Conservation (phyloP, 73 alveolate genomes). For the Tetrahymena elliotti region DNA sequence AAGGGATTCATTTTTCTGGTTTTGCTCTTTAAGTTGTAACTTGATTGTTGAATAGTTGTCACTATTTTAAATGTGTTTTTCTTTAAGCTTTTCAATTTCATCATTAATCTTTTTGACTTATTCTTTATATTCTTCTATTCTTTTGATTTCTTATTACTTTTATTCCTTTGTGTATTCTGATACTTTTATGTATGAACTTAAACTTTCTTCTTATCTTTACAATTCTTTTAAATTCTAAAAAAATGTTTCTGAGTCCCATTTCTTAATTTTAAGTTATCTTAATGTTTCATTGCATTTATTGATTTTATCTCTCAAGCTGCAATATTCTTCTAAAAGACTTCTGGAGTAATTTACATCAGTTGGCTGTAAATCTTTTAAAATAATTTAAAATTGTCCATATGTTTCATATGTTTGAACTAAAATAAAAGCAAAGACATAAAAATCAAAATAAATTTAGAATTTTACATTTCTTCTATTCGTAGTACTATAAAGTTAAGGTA, state of each 20-base stretch:
- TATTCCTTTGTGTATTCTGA: background rate
- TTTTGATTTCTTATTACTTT: background rate
- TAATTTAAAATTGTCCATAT: background rate
- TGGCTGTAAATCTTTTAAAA: background rate
- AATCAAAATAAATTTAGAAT: background rate
- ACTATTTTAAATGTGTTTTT: background rate
- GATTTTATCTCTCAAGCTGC: background rate
- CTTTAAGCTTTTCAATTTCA: background rate
- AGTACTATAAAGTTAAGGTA: background rate
- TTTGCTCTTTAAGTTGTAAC: background rate
- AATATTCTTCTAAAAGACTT: background rate
- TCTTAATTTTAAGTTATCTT: background rate
- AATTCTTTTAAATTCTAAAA: background rate
- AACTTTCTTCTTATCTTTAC: background rate
- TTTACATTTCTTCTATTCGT: background rate
- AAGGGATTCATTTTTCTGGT: background rate
- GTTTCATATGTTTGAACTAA: too few species aligned
- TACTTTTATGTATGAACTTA: background rate
- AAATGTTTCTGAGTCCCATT: background rate
- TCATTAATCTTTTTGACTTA: background rate
- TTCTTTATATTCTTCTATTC: background rate
- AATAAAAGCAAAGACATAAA: too few species aligned
- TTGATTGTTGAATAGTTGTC: background rate
- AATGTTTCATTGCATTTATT: background rate
- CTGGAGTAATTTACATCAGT: background rate